A percentile compares a stretch with the other conserved stretches of the same genome.
Evolutionary conservation across 2,329 filamentous ascomycete species (phyloP).

Genomic region (Alternaria dauci): DNA sequence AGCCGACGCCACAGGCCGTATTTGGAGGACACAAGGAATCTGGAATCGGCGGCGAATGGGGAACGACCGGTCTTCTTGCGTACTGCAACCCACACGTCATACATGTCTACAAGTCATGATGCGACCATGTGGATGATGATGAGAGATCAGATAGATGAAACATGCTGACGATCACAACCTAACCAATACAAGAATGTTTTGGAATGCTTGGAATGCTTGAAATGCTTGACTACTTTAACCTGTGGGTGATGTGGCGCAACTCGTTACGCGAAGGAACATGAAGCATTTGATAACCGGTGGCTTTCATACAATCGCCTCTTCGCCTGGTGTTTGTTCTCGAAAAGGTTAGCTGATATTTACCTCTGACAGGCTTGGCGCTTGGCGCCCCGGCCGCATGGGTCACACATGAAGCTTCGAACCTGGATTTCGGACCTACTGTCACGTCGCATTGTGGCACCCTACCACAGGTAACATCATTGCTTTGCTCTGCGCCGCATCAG

Average conservation of each 20-base stretch:
- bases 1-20: conserved; percentile 56
- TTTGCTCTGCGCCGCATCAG: conserved; percentile 1
- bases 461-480: background rate
- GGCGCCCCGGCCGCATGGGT: background rate
- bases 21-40: conserved; percentile 83
- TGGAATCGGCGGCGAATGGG: conserved; percentile 77
- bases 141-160: background rate
- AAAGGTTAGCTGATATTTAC: conserved; percentile 6
- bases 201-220: conserved; percentile 9
- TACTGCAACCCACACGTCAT: conserved; percentile 60
- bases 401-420: conserved; percentile 1
- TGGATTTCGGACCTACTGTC: background rate
- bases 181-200: conserved; percentile 6
- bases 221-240: conserved; percentile 4
- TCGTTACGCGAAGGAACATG: conserved; percentile 5
- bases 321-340: conserved; percentile 1
- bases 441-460: background rate
- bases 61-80: conserved; percentile 54
- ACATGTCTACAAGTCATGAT: conserved; percentile 54
- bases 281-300: conserved; percentile 7
- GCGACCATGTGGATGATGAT: background rate
- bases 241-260: background rate
- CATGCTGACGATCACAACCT: background rate
- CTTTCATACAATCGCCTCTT: conserved; percentile 3
- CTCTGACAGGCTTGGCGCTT: conserved; percentile 12